A percentile compares a stretch with the other conserved stretches of the same genome.
Conservation (phyloP, 495 filamentous ascomycete genomes). For the Penicillium argentinense region DNA sequence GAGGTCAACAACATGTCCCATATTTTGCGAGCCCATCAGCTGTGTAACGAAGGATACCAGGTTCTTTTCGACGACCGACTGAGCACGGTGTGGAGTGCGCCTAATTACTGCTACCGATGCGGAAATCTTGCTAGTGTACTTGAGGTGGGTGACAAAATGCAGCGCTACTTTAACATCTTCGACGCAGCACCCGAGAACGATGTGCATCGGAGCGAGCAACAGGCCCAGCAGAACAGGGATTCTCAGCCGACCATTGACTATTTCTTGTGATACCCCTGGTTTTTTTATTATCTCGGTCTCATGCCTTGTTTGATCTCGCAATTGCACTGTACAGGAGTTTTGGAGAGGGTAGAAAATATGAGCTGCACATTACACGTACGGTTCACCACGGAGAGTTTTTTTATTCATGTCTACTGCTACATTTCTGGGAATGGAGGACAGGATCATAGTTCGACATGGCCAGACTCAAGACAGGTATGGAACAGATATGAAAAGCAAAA, state of each 20-base stretch:
- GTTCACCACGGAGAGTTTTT: slow-evolving; percentile 21
- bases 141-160: slow-evolving; percentile 88
- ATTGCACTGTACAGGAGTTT: slow-evolving; percentile 34
- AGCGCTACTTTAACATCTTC: slow-evolving; percentile 95
- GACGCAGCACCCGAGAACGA: slow-evolving; percentile 96
- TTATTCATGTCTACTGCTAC: neutral
- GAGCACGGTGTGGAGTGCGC: slow-evolving; percentile 96
- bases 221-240: slow-evolving; percentile 59
- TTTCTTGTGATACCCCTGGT: slow-evolving; percentile 63
- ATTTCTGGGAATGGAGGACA: slow-evolving; percentile 13
- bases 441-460: no score
- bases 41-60: slow-evolving; percentile 97
- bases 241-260: slow-evolving; percentile 66
- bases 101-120: slow-evolving; percentile 95
- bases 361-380: slow-evolving; percentile 17
- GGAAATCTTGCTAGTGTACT: slow-evolving; percentile 96
- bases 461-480: slow-evolving; percentile 3
- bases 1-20: slow-evolving; percentile 96
- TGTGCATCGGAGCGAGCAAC: slow-evolving; percentile 72
- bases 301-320: slow-evolving; percentile 13
- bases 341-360: slow-evolving; percentile 19
- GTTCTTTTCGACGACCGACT: slow-evolving; percentile 91
- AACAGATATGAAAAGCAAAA: neutral
- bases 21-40: slow-evolving; percentile 92
- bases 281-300: slow-evolving; percentile 15